Conservation (phyloP, 2,329 filamentous ascomycete genomes). For the Rhinocladiella mackenziei region DNA sequence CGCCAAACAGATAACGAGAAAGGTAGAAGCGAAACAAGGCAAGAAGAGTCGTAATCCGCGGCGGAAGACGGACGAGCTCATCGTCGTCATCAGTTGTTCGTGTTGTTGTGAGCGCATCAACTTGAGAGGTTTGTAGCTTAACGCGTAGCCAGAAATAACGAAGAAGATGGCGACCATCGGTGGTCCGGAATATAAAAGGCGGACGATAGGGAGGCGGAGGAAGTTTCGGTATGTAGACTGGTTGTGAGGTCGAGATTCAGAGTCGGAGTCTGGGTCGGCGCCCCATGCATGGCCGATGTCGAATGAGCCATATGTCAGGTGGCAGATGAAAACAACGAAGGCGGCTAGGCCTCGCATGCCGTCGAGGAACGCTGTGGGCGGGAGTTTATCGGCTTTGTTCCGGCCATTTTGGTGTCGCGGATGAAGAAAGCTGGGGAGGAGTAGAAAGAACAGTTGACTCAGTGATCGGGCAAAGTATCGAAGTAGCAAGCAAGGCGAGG, state of each 20-base stretch:
- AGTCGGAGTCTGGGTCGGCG: constrained; percentile 16
- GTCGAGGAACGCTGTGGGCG: constrained; percentile 33
- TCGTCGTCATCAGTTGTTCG: constrained; percentile 38
- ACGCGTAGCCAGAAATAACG: constrained; percentile 47
- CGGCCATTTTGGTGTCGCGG: constrained; percentile 7
- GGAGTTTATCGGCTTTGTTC: constrained; percentile 5
- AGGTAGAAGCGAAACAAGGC: constrained; percentile 38
- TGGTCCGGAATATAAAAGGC: constrained; percentile 27
- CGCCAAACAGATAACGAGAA: constrained; percentile 37
- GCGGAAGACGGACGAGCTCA: constrained; percentile 44
- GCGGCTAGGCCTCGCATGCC: constrained; percentile 43
- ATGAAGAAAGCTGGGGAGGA: constrained; percentile 20
- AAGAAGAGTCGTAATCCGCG: constrained; percentile 43
- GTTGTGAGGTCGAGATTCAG: not conserved
- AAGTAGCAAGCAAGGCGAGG: constrained; percentile 8
- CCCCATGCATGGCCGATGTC: constrained; percentile 25
- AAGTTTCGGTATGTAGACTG: constrained; percentile 8
- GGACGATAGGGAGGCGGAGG: constrained; percentile 23
- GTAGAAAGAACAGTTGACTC: constrained; percentile 5
- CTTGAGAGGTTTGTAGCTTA: constrained; percentile 43
- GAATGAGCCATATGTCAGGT: constrained; percentile 26
- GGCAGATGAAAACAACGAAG: constrained; percentile 26
- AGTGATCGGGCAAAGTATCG: constrained; percentile 10
- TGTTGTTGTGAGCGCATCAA: constrained; percentile 36
- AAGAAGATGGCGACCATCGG: constrained; percentile 45